Evolutionary conservation across 306 rosid genomes (phyloP).

Genomic region (Boehmeria nivea): DNA sequence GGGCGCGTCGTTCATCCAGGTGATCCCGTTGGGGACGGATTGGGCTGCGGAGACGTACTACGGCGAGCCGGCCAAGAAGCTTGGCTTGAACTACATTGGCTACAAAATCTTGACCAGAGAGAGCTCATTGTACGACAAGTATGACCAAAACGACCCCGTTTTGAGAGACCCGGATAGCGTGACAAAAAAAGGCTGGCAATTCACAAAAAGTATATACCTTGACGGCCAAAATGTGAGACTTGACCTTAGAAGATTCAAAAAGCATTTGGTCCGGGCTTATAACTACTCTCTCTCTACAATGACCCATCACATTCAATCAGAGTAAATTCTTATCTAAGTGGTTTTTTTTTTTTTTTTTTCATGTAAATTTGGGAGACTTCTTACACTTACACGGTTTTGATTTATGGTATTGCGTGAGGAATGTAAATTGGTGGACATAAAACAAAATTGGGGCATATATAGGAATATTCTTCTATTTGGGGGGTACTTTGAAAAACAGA

Average conservation of each 20-base stretch:
- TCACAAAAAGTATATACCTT: conserved; percentile 84
- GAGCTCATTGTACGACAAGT: conserved; percentile 57
- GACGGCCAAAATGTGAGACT: conserved; percentile 71
- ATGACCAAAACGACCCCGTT: conserved; percentile 52
- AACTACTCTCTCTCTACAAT: conserved; percentile 29
- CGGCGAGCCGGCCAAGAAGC: conserved; percentile 81
- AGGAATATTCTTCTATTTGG: not conserved
- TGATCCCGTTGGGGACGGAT: conserved; percentile 69
- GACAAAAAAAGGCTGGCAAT: conserved; percentile 70
- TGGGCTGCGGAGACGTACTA: conserved; percentile 93
- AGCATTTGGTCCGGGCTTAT: conserved; percentile 62
- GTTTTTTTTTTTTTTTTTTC: not conserved
- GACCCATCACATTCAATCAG: conserved; percentile 21
- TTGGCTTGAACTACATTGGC: conserved; percentile 75
- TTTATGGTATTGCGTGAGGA: too few relatives aligned
- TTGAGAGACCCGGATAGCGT: conserved; percentile 62
- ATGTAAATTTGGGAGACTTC: not conserved
- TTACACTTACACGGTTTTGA: not conserved
- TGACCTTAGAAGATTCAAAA: conserved; percentile 57
- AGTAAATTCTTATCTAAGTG: not conserved
- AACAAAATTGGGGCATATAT: not conserved
- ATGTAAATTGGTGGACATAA: conserved; percentile 12
- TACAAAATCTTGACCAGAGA: conserved; percentile 64
- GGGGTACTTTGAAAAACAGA: conserved; percentile 12
- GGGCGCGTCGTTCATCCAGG: conserved; percentile 66